A percentile compares a stretch with the other conserved stretches of the same genome.
Conservation (phyloP, 139 green algal species). For the Dunaliella primolecta region DNA sequence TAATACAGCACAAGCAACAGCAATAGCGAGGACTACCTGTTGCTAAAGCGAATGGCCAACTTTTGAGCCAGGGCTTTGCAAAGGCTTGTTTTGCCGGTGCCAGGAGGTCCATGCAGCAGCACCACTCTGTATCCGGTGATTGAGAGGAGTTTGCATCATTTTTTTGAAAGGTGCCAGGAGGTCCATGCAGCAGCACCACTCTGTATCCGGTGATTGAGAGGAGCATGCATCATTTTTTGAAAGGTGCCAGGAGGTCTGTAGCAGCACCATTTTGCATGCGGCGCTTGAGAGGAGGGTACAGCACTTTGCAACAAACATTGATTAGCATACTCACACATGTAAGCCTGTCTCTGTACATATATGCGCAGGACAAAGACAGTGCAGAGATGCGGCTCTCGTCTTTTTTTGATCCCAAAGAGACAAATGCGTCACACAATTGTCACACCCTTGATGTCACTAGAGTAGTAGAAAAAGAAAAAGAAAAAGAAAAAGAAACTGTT, state of each 20-base stretch:
- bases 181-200: constrained; percentile 88
- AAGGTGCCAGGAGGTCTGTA: constrained; percentile 87
- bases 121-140: constrained; percentile 53
- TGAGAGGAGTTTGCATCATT: not conserved
- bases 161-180: constrained; percentile 71
- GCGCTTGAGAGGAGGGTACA: not conserved
- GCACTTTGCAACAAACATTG: not conserved
- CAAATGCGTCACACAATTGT: no score
- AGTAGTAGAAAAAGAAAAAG: no score
- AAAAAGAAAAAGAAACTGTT: no score
- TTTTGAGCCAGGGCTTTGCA: constrained; percentile 76
- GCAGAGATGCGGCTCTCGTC: no score
- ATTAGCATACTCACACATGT: no score
- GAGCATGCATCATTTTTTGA: not conserved
- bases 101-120: constrained; percentile 88
- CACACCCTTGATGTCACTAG: no score
- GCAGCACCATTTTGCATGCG: constrained; percentile 64
- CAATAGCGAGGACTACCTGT: no score
- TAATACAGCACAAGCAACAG: no score
- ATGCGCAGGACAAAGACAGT: no score
- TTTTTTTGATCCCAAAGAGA: no score
- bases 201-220: constrained; percentile 16
- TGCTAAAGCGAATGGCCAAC: constrained; percentile 38
- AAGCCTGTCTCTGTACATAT: no score
- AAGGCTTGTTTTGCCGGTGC: constrained; percentile 76